Evolutionary conservation across 2,329 filamentous ascomycete species (phyloP), one percentile per base, ranked within the genome.

Genomic region (Calonectria naviculata): DNA sequence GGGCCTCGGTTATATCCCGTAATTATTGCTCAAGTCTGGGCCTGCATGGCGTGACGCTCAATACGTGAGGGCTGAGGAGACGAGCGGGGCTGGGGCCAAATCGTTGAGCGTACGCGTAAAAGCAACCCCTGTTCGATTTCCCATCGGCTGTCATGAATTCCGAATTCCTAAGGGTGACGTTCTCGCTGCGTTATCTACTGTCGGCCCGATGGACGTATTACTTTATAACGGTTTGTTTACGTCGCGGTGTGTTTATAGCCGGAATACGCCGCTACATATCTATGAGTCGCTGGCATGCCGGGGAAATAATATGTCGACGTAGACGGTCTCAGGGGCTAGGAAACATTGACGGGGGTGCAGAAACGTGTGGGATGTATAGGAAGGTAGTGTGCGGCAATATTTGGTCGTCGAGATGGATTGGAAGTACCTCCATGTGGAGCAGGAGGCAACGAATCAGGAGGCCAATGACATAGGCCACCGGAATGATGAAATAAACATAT

Each of bases 401-500:
- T 12, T 61, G 28, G 4, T 34, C 17, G 26, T 36, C 46, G 9
- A 56, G 19, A 1, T 58, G 47, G 2, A 5, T 2, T 5, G 41
- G 52, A 17, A 67, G 24, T n/a, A 67, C 52, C 21, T 67, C 28
- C 12, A 41, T 36, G n/a, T 24, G 49, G 5, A 66, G 21, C 2
- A 58, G 28, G 49, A 49, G 58, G 15, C 49, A 49, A 21, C 58
- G 63, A 7, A 36, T 66, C n/a, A 54, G 62, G 34, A 65, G 54
- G 31, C 62, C 62, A 9, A 13, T 31, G 24, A 46, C 54, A 21
- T 46, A 31, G 12, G 46, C 38, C n/a, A 61, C 52, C 21, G 54
- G 49, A 31, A 60, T 67, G 31, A 61, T 67, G 65, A 67, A 67
- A 41, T 61, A 61, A 15, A n/a, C 65, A 38, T 60, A 49, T 5